phyloP scores from a whole-genome alignment of 805 yeast species.

The Hanseniaspora pseudoguilliermondii region DNA sequence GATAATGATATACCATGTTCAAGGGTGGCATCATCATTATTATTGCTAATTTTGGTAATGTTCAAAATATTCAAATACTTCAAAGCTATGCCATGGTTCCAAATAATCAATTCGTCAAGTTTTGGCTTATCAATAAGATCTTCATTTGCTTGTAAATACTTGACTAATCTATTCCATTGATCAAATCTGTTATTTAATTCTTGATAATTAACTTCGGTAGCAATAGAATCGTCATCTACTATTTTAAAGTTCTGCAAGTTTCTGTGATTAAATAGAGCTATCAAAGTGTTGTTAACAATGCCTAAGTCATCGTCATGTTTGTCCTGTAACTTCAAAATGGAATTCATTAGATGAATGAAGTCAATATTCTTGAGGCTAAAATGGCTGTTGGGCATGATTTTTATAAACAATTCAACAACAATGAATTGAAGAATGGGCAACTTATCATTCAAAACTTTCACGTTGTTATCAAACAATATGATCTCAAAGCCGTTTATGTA shows the following conservation, averaged over 20 bases:
- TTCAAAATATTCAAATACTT: constrained; percentile 4
- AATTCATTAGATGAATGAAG: background rate
- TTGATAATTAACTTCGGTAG: background rate
- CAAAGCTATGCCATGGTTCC: constrained; percentile 9
- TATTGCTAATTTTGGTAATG: background rate
- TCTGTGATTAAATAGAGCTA: background rate
- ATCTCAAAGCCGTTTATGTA: background rate
- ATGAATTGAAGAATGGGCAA: constrained; percentile 5
- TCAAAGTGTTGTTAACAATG: background rate
- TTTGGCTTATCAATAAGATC: background rate
- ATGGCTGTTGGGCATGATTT: background rate
- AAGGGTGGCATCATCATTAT: background rate
- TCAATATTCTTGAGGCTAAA: background rate
- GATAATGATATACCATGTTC: constrained; percentile 3
- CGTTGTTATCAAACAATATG: background rate
- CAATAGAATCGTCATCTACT: background rate
- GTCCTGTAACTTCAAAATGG: background rate
- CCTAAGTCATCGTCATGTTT: background rate
- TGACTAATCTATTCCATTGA: background rate
- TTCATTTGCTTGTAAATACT: background rate
- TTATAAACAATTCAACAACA: background rate
- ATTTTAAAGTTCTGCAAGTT: background rate
- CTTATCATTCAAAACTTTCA: background rate
- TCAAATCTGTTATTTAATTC: background rate
- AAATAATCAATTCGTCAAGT: background rate